Conservation (phyloP, 108 stramenopile genomes). For the Cyclotella distinguenda region DNA sequence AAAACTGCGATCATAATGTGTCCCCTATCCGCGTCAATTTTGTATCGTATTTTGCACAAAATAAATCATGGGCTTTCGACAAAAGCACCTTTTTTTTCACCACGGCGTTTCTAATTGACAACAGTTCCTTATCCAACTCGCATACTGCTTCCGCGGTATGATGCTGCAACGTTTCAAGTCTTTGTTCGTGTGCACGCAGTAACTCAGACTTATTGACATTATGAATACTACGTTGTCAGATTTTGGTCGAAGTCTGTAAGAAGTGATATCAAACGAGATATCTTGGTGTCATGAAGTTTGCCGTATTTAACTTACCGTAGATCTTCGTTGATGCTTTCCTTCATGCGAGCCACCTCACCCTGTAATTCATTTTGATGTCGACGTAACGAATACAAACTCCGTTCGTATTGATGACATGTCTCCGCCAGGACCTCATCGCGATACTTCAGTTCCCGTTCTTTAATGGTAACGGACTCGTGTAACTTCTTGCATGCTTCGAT, state of each 20-base stretch:
- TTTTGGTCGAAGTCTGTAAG: not conserved
- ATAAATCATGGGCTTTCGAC: conserved; percentile 6
- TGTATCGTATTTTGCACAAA: conserved; percentile 2
- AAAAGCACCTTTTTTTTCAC: not conserved
- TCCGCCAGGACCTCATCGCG: not conserved
- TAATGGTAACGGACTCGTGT: not conserved
- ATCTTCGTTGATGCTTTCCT: not conserved
- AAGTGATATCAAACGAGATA: not conserved
- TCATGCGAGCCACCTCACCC: not conserved
- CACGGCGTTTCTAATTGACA: conserved; percentile 1
- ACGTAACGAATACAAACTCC: not conserved
- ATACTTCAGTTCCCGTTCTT: not conserved
- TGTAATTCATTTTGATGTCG: not conserved
- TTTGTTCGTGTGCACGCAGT: not conserved
- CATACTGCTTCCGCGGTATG: not conserved
- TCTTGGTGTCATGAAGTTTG: no score
- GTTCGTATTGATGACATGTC: conserved; percentile 5
- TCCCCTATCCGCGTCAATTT: not conserved
- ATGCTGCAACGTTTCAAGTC: conserved; percentile 11
- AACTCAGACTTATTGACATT: not conserved
- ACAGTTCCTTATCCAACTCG: conserved; percentile 10
- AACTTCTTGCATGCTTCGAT: not conserved
- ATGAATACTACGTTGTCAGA: conserved; percentile 12
- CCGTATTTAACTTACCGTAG: not conserved
- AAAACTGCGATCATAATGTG: no score